Evolutionary conservation across 2,329 filamentous ascomycete species (phyloP).

Genomic region (Emericellopsis atlantica): DNA sequence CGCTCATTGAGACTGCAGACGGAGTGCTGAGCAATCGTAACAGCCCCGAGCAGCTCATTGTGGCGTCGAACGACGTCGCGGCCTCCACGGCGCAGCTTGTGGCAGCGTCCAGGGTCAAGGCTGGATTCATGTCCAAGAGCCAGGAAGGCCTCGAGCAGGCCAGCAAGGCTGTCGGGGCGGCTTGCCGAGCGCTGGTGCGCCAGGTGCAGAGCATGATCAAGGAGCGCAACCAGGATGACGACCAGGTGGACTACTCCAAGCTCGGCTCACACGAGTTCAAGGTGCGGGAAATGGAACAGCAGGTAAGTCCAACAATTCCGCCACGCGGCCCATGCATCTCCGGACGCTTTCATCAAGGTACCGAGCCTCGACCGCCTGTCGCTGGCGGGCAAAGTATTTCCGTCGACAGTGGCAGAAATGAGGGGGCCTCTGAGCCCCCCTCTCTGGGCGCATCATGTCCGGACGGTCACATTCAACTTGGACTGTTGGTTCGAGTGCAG

Average conservation of each 20-base stretch:
- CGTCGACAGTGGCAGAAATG: too few relatives aligned
- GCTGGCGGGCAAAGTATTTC: too few relatives aligned
- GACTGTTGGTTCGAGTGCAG: too few relatives aligned
- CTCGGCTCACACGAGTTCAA: constrained; percentile 95
- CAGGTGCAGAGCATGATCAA: constrained; percentile 94
- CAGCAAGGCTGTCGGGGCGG: constrained; percentile 82
- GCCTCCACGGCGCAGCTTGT: constrained; percentile 95
- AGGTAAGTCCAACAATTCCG: constrained; percentile 44
- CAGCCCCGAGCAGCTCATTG: constrained; percentile 92
- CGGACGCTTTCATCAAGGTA: too few relatives aligned
- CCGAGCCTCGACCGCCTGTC: too few relatives aligned
- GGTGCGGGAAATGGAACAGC: constrained; percentile 97
- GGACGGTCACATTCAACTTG: too few relatives aligned
- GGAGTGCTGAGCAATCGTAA: constrained; percentile 87
- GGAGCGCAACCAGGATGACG: constrained; percentile 70
- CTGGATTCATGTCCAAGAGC: constrained; percentile 93
- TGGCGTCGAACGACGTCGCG: constrained; percentile 93
- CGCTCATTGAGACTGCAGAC: constrained; percentile 93
- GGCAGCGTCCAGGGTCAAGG: constrained; percentile 90
- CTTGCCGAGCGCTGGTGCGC: constrained; percentile 75
- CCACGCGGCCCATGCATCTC: too few relatives aligned
- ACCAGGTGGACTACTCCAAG: constrained; percentile 76
- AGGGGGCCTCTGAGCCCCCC: too few relatives aligned
- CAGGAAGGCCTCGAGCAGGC: constrained; percentile 86
- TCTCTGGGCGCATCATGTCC: neutral